Percentiles rank a stretch among this genome's conserved stretches.
Evolutionary conservation across 2,329 filamentous ascomycete species (phyloP).

Genomic region (Aureobasidium pullulans): DNA sequence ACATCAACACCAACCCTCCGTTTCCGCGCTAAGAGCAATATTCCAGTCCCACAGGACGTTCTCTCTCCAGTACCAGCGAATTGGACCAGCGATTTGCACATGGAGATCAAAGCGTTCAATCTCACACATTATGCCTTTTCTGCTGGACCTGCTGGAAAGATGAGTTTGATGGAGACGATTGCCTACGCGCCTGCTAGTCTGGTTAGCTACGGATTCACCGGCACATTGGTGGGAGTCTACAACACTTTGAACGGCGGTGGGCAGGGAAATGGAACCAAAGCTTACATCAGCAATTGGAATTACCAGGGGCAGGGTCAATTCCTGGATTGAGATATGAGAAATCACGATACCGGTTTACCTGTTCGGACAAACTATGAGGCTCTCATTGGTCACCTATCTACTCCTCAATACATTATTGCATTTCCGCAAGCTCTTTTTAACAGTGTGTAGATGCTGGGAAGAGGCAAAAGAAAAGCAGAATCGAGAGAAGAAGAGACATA

Average conservation of each 20-base stretch:
- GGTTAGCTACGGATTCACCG: not conserved
- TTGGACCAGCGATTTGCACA: not conserved
- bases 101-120: not conserved
- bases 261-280: not conserved
- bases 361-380: too few species aligned
- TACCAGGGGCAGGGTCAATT: conserved; percentile 7
- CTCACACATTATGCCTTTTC: not conserved
- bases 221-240: not conserved
- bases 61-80: not conserved
- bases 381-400: too few species aligned
- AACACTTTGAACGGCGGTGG: conserved; percentile 3
- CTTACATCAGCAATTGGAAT: not conserved
- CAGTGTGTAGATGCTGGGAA: too few species aligned
- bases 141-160: not conserved
- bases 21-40: not conserved
- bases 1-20: not conserved
- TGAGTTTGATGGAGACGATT: not conserved
- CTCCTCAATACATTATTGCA: too few species aligned
- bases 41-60: not conserved
- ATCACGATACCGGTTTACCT: not conserved
- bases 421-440: too few species aligned
- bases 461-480: too few species aligned
- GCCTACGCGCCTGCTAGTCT: not conserved
- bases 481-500: too few species aligned
- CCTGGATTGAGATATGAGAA: not conserved